Conservation (phyloP, 176 grass and related monocot genomes). For the Musa itinerans region DNA sequence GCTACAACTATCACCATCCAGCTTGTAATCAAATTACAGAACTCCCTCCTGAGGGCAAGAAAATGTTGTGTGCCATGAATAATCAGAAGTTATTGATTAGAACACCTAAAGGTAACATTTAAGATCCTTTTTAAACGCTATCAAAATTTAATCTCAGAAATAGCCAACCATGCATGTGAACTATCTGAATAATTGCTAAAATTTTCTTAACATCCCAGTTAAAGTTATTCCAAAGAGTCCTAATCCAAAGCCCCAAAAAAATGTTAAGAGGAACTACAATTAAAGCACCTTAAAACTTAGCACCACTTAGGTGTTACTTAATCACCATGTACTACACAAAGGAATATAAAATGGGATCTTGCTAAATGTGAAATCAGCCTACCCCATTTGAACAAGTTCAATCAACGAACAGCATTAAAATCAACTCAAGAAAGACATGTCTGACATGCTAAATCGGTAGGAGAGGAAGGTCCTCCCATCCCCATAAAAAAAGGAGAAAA, state of each 20-base stretch:
- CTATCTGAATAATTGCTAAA: background rate
- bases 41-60: background rate
- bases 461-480: background rate
- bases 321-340: too few species aligned
- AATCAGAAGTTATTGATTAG: background rate
- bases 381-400: too few species aligned
- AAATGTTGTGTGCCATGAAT: background rate
- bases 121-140: background rate
- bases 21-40: background rate
- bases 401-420: too few species aligned
- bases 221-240: background rate
- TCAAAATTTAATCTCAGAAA: background rate
- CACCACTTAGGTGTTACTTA: too few species aligned
- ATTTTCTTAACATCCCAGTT: background rate
- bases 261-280: background rate
- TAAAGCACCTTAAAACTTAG: background rate
- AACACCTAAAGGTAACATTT: background rate
- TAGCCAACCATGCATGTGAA: background rate
- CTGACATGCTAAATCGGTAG: background rate
- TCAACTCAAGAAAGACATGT: background rate
- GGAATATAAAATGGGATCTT: too few species aligned
- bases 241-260: background rate
- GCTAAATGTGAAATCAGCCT: too few species aligned
- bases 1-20: too few species aligned
- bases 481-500: background rate